Evolutionary conservation across 2,329 filamentous ascomycete genomes (phyloP).

Genomic region (Pseudocercospora fijiensis): DNA sequence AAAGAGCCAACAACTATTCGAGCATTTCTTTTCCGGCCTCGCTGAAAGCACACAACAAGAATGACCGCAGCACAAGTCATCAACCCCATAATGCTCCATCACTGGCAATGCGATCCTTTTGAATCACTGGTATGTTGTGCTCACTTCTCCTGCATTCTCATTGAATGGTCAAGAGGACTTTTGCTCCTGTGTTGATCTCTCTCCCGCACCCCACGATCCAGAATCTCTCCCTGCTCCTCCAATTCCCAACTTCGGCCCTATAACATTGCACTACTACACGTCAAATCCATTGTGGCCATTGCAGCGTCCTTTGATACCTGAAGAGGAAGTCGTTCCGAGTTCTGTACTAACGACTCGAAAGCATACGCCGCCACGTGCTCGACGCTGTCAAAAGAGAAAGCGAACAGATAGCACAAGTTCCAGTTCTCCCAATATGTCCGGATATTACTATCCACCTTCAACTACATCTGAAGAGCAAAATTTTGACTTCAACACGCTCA

Average conservation of each 20-base stretch:
- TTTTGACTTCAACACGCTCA: conserved; percentile 18
- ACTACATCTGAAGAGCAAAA: conserved; percentile 18
- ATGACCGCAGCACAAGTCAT: conserved; percentile 11
- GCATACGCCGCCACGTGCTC: conserved; percentile 4
- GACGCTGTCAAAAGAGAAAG: conserved; percentile 10
- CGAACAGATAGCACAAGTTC: conserved; percentile 12
- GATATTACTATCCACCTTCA: conserved; percentile 22
- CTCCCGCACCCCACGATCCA: conserved; percentile 1
- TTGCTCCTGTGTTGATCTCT: not conserved
- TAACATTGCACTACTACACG: conserved; percentile 2
- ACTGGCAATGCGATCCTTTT: not conserved
- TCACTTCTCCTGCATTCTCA: not conserved
- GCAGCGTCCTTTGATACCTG: not conserved
- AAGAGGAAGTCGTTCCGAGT: not conserved
- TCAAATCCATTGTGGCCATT: not conserved
- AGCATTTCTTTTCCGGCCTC: conserved; percentile 7
- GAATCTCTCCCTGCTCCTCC: conserved; percentile 1
- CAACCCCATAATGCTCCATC: conserved; percentile 4
- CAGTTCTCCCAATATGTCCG: conserved; percentile 21
- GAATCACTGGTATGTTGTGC: not conserved
- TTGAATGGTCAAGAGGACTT: not conserved
- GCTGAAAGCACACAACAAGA: conserved; percentile 7
- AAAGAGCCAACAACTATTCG: conserved; percentile 5
- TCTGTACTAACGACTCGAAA: conserved; percentile 11
- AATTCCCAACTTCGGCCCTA: conserved; percentile 8